These are phyloP conservation scores for Pachyrhizus erosus DNA, from an alignment of 306 rosid species.

Conservation along the genomic window DNA sequence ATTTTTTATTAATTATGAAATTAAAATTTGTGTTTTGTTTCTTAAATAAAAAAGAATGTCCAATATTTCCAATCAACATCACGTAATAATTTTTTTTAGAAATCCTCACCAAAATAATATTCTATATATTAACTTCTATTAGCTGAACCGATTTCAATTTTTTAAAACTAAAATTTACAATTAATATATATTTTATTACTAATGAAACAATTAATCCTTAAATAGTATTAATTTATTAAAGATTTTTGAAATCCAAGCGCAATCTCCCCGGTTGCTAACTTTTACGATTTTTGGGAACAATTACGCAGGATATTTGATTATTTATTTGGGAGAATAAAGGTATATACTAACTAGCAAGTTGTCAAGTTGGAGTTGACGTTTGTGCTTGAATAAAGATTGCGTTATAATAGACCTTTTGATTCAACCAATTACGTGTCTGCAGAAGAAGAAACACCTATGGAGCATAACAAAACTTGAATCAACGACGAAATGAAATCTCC, in stretches of 20 bases:
- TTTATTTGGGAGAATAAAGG: background rate
- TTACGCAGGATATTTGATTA: background rate
- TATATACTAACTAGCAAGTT: constrained; percentile 3
- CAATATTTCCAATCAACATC: too few species aligned
- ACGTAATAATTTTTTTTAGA: too few species aligned
- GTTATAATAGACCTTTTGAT: constrained; percentile 18
- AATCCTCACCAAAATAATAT: too few species aligned
- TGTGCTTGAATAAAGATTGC: constrained; percentile 20
- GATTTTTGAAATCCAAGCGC: background rate
- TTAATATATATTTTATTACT: background rate
- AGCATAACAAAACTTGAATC: constrained; percentile 20
- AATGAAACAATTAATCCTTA: background rate
- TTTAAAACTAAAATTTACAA: too few species aligned
- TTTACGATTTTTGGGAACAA: background rate
- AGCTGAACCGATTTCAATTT: too few species aligned
- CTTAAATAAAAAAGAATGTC: too few species aligned
- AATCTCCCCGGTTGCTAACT: background rate
- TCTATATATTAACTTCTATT: too few species aligned
- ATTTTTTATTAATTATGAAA: background rate
- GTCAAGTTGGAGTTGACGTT: constrained; percentile 23
- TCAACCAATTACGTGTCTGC: constrained; percentile 1
- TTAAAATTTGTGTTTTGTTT: too few species aligned
- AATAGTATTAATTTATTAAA: background rate
- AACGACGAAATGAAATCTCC: constrained; percentile 28
- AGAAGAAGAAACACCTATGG: background rate